Base-by-base conservation (phyloP, 768 basidiomycete species). In the Psilocybe cyanescens region DNA sequence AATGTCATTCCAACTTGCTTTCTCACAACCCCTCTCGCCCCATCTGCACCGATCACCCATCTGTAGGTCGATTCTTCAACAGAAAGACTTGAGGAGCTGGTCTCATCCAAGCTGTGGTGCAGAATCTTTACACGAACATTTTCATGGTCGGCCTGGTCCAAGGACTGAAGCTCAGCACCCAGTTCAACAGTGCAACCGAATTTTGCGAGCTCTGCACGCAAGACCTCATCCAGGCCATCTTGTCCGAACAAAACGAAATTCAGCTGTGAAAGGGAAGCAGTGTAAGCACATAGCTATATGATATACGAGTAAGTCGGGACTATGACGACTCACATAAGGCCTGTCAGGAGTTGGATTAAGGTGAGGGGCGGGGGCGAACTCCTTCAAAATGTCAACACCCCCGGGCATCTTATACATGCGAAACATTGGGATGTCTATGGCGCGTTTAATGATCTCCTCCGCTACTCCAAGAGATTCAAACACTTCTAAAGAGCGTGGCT, bases 401-500 rank as follows among this genome's bases (percentile, higher is more conserved):
- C 69, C 74, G 5, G 76, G 72, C 60, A 66, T 62, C 31, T 76
- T 70, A 57, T 83, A 79, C 50, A 71, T 71, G 3, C 67, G 73
- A 2, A 78, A 60, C 0, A 67, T 67, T 1, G 67, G 55, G 3
- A 72, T 31, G 0, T 56, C 54, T 3, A 59, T 70, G 19, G 73
- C 70, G 16, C 35, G 67, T 39, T 72, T 62, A 33, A 74, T 9
- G 6, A 79, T 68, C 29, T 79, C 72, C 19, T 76, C 74, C 6
- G 72, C 61, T 12, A 76, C 67, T 5, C 77, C 71, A 19, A 84
- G 75, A 28, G 71, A 69, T 24, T 74, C 71, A 48, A 81, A 78
- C 0, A 79, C 52, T 63, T 85, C 82, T 29, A 80, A 68, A 5
- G 80, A 74, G 8, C 81, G 76, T 14, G 79, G 80, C 79, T 82